Conservation (phyloP, 495 filamentous ascomycete species). For the Ascodesmis nigricans region DNA sequence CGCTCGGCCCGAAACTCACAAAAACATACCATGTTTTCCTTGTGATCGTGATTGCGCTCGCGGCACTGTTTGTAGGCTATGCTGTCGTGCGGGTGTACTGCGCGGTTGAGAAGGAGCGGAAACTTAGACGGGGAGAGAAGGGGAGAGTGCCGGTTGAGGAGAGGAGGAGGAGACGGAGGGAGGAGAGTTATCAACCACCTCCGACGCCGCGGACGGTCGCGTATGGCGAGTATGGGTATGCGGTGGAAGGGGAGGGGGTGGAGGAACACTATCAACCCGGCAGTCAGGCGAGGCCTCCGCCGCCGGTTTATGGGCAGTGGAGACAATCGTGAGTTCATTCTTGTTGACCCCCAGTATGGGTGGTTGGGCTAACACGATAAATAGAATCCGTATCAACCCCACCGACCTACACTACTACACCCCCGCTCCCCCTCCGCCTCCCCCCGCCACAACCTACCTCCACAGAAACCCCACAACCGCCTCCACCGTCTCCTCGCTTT, state of each 20-base stretch:
- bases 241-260: slow-evolving; percentile 33
- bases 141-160: too few relatives aligned
- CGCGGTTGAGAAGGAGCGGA: slow-evolving; percentile 16
- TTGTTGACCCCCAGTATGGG: background rate
- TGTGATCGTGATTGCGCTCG: slow-evolving; percentile 48
- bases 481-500: too few relatives aligned
- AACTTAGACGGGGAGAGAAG: too few relatives aligned
- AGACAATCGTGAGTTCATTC: slow-evolving; percentile 45
- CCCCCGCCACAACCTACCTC: too few relatives aligned
- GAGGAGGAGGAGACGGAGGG: too few relatives aligned
- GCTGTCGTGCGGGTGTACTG: slow-evolving; percentile 43
- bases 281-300: slow-evolving; percentile 32
- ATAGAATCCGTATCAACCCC: too few relatives aligned
- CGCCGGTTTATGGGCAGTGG: slow-evolving; percentile 80
- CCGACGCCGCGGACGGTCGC: too few relatives aligned
- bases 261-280: slow-evolving; percentile 26
- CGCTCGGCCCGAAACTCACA: slow-evolving; percentile 29
- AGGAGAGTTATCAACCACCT: too few relatives aligned
- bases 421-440: too few relatives aligned
- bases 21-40: slow-evolving; percentile 52
- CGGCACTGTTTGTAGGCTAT: slow-evolving; percentile 62
- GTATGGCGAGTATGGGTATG: slow-evolving; percentile 24
- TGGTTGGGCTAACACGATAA: slow-evolving; percentile 10
- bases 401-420: too few relatives aligned
- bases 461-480: too few relatives aligned